phyloP scores from a whole-genome alignment of 148 eudicot species.

The Camellia sinensis region DNA sequence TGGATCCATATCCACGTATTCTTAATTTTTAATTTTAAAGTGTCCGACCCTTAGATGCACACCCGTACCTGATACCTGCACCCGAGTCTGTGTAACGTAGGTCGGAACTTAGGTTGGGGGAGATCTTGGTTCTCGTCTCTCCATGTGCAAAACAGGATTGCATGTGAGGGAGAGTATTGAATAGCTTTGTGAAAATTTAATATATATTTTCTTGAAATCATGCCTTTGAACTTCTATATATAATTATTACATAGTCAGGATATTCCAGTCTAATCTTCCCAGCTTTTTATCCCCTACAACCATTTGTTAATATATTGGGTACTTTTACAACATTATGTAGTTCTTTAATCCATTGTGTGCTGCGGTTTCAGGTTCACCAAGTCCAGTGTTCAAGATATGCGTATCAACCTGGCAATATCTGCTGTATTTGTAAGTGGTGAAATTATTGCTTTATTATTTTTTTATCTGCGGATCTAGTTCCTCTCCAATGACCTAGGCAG shows the following conservation, averaged over 20 bases:
- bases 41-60: no score
- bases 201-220: background rate
- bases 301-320: background rate
- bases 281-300: background rate
- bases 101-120: no score
- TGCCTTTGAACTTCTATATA: background rate
- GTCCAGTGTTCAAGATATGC: slow-evolving; percentile 71
- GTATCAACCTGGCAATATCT: slow-evolving; percentile 83
- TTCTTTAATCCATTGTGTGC: slow-evolving; percentile 8
- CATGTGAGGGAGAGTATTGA: no score
- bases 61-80: no score
- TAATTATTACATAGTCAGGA: background rate
- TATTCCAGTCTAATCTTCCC: background rate
- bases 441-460: slow-evolving; percentile 1
- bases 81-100: no score
- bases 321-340: background rate
- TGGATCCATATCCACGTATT: no score
- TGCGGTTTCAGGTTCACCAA: slow-evolving; percentile 63
- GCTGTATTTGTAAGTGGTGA: slow-evolving; percentile 84
- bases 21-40: no score
- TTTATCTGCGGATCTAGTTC: background rate
- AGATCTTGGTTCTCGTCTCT: no score
- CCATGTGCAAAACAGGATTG: no score
- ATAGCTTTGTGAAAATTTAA: background rate
- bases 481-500: background rate